These are phyloP conservation scores for Typha latifolia DNA, from an alignment of 176 grass and related monocot species.

Conservation along the genomic window DNA sequence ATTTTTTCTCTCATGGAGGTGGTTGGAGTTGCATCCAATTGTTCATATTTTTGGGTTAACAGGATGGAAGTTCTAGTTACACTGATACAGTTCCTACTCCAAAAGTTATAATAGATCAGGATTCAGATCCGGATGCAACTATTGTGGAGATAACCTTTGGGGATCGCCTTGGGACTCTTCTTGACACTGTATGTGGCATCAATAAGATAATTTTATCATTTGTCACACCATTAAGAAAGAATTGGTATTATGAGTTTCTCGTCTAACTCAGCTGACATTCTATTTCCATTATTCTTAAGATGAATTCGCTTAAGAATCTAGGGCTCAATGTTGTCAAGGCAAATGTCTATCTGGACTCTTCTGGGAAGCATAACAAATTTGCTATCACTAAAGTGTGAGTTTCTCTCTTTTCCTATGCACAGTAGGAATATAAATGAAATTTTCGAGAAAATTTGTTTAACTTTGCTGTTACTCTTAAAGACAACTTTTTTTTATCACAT, in stretches of 20 bases:
- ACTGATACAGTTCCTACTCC: constrained; percentile 75
- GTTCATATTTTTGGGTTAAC: constrained; percentile 37
- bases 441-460: constrained; percentile 26
- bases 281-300: constrained; percentile 39
- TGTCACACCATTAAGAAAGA: constrained; percentile 2
- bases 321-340: constrained; percentile 95
- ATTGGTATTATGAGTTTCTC: constrained; percentile 5
- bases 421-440: background rate
- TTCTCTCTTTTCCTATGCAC: constrained; percentile 7
- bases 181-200: constrained; percentile 71
- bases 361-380: constrained; percentile 89
- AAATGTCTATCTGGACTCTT: constrained; percentile 80
- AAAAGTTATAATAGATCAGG: constrained; percentile 98
- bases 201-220: constrained; percentile 6
- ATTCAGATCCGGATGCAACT: constrained; percentile 87
- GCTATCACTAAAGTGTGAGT: constrained; percentile 74
- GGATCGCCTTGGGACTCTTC: constrained; percentile 89
- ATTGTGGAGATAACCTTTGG: constrained; percentile 95
- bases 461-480: constrained; percentile 13
- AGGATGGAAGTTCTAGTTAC: constrained; percentile 61
- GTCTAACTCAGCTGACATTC: constrained; percentile 14
- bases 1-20: constrained; percentile 25
- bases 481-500: constrained; percentile 25
- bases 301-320: constrained; percentile 77
- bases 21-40: constrained; percentile 38